These are phyloP conservation scores for Eragrostis tef DNA, from an alignment of 202 grass and related monocot species.

Conservation along the genomic window DNA sequence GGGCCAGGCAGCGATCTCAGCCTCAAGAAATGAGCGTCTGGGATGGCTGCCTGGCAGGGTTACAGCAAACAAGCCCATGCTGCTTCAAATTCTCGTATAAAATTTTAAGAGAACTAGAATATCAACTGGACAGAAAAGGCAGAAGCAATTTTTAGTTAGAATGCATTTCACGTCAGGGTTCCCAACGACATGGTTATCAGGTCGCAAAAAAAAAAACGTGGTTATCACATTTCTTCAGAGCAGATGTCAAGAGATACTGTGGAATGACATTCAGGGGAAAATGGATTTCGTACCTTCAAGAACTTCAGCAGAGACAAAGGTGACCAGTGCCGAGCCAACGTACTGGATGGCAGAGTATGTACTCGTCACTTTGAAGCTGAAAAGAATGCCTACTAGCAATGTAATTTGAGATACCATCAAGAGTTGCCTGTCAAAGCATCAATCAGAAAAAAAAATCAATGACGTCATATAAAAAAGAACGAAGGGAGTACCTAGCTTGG, in stretches of 20 bases:
- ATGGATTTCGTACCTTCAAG: slow-evolving; percentile 72
- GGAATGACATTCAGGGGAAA: neutral
- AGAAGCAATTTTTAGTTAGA: neutral
- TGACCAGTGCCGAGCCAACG: slow-evolving; percentile 68
- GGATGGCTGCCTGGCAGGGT: too few relatives aligned
- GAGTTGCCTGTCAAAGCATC: slow-evolving; percentile 70
- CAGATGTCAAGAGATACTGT: neutral
- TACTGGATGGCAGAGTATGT: slow-evolving; percentile 71
- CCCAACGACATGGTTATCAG: too few relatives aligned
- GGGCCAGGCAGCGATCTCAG: too few relatives aligned
- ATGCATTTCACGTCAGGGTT: neutral
- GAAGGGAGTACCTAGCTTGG: too few relatives aligned
- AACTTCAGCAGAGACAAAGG: slow-evolving; percentile 91
- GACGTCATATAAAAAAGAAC: too few relatives aligned
- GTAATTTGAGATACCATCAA: slow-evolving; percentile 78
- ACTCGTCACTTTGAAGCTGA: slow-evolving; percentile 80
- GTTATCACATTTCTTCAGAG: neutral
- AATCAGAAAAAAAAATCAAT: too few relatives aligned
- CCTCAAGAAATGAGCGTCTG: too few relatives aligned
- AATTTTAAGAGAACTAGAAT: neutral
- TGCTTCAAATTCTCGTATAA: neutral
- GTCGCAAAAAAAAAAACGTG: too few relatives aligned
- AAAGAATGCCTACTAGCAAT: slow-evolving; percentile 73
- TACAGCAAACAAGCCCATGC: too few relatives aligned
- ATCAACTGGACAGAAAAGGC: neutral